Evolutionary conservation across 495 filamentous ascomycete genomes (phyloP).

Genomic region (Apodospora peruviana): DNA sequence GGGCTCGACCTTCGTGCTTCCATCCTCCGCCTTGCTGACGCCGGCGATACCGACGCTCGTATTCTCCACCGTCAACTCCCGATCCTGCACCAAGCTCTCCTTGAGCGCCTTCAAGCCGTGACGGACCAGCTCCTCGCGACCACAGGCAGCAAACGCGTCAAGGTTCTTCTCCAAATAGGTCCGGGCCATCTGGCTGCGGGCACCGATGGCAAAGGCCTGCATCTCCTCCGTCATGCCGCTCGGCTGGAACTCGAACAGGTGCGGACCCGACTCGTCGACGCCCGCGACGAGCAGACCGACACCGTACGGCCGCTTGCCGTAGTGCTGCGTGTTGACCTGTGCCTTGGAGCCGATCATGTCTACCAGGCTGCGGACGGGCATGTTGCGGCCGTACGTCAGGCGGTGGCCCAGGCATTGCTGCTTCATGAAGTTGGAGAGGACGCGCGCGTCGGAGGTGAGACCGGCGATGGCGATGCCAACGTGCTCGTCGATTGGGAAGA

Average conservation of each 20-base stretch:
- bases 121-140: conserved; percentile 77
- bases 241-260: conserved; percentile 98
- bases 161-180: conserved; percentile 93
- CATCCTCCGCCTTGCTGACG: conserved; percentile 39
- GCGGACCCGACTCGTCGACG: conserved; percentile 86
- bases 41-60: conserved; percentile 86
- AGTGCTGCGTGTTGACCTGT: conserved; percentile 95
- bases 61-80: conserved; percentile 94
- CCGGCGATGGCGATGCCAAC: conserved; percentile 94
- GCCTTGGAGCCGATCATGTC: conserved; percentile 90
- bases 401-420: conserved; percentile 93
- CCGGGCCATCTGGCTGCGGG: conserved; percentile 91
- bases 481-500: conserved; percentile 94
- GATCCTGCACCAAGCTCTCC: conserved; percentile 93
- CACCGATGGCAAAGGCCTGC: conserved; percentile 89
- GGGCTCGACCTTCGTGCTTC: conserved; percentile 56
- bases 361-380: conserved; percentile 82
- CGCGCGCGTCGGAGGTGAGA: conserved; percentile 94
- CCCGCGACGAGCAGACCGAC: conserved; percentile 91
- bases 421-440: conserved; percentile 99
- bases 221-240: conserved; percentile 95
- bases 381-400: conserved; percentile 90
- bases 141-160: conserved; percentile 66
- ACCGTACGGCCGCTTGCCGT: conserved; percentile 94
- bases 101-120: conserved; percentile 90